These are phyloP conservation scores for Eudorina sp. DNA, from an alignment of 139 green algal species.

Conservation along the genomic window DNA sequence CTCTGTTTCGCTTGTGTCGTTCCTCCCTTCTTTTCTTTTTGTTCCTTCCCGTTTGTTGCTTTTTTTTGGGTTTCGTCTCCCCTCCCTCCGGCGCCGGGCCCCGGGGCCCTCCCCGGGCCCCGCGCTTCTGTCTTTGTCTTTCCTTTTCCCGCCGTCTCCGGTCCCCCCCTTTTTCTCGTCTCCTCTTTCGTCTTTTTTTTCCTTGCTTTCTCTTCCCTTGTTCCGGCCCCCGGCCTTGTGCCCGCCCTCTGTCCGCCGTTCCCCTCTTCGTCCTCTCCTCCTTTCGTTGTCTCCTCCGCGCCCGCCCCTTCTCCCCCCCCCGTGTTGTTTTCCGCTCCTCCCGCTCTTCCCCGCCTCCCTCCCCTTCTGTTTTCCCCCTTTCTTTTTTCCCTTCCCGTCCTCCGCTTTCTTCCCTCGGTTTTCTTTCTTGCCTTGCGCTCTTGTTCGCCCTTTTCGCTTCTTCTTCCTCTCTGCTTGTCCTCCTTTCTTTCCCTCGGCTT, in stretches of 20 bases:
- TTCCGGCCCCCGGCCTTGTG: background rate
- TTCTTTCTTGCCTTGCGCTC: background rate
- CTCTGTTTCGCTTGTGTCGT: background rate
- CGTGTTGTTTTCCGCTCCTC: background rate
- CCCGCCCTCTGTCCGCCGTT: background rate
- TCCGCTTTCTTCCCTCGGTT: background rate
- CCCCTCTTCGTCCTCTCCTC: background rate
- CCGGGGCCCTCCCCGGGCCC: background rate
- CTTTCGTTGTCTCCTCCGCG: background rate
- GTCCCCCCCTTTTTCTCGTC: background rate
- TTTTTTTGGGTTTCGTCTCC: background rate
- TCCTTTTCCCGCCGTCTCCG: background rate
- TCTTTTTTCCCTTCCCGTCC: background rate
- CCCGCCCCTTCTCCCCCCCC: background rate
- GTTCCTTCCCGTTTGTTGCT: background rate
- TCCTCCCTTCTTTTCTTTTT: background rate
- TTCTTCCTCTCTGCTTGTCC: background rate
- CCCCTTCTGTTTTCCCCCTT: background rate
- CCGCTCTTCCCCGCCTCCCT: background rate
- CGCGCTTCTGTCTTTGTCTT: background rate
- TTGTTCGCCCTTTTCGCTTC: background rate
- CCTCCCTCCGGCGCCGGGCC: background rate
- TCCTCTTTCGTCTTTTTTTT: too few relatives aligned
- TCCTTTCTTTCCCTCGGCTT: background rate
- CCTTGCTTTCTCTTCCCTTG: background rate